A percentile compares a stretch with the other conserved stretches of the same genome.
These are phyloP conservation scores for Podila verticillata DNA, from an alignment of 192 early-diverging fungal species.

Conservation along the genomic window DNA sequence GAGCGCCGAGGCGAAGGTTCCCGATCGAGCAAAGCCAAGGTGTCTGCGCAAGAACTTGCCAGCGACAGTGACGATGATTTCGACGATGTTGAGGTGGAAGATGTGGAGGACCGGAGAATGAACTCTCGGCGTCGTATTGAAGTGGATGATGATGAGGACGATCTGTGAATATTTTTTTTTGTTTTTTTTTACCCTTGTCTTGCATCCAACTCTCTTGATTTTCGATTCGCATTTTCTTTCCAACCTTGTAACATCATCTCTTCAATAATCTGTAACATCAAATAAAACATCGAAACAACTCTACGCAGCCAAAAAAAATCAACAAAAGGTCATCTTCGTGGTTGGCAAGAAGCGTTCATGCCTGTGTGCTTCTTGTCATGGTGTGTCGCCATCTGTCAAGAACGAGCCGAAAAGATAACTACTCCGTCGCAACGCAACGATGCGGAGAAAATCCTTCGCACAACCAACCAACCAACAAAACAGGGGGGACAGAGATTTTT, in stretches of 20 bases:
- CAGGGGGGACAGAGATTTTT: not conserved
- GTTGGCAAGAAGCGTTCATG: too few species aligned
- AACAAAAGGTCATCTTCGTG: too few species aligned
- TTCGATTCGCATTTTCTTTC: not conserved
- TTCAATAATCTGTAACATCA: not conserved
- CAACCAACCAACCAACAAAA: not conserved
- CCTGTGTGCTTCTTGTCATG: too few species aligned
- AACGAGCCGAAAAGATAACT: too few species aligned
- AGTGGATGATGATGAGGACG: not conserved
- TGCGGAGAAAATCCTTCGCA: too few species aligned
- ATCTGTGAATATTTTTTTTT: not conserved
- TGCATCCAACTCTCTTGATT: not conserved
- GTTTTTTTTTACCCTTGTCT: not conserved
- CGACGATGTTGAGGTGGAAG: not conserved
- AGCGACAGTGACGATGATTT: conserved; percentile 2
- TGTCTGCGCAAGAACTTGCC: not conserved
- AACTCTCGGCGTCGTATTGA: not conserved
- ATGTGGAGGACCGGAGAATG: not conserved
- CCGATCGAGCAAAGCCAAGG: not conserved
- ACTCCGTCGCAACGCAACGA: too few species aligned
- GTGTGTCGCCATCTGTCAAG: too few species aligned
- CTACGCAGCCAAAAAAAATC: too few species aligned
- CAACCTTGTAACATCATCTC: not conserved
- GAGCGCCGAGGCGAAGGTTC: conserved; percentile 10
- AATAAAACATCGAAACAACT: not conserved